Base-by-base conservation (phyloP, 2,329 filamentous ascomycete genomes). In the Alternaria sp. region DNA sequence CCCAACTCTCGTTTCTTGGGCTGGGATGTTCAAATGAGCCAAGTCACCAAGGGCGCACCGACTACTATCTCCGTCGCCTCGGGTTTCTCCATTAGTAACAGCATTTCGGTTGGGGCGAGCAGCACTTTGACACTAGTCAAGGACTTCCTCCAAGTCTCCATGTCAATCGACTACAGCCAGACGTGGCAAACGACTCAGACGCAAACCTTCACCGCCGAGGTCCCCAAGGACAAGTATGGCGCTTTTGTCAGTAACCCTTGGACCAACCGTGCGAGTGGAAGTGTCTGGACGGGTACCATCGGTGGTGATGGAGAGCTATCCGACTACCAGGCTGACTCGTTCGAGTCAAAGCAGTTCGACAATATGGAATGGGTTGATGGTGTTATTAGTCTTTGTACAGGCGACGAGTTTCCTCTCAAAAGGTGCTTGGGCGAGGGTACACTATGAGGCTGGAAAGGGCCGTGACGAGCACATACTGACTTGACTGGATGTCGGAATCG, bases 331-430 rank as follows among this genome's bases (percentile, higher is more conserved):
- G 74, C 69, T n/a, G 80, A 82, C 67, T 75, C 71, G 2, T 82
- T 80, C 64, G 59, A 66, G 2, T 70, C 66, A 60, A 78, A 79
- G 71, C 59, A 43, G 12, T 81, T 74, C 55, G 74, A 69, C 15
- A 64, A 70, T 33, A 60, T 83, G 63, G 61, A 63, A 23, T 83
- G 81, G 81, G 81, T 82, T 10, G 75, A 81, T 69, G 81, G 81
- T 12, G 70, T 76, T 10, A 82, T 83, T 51, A 61, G 66, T 7
- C 71, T 82, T 3, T 83, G 81, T 72, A 75, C 71, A 41, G 76
- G 77, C 58, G 77, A 78, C 46, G 62, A 33, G 2, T 80, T 80
- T 55, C 81, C 81, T 6, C 44, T 83, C 26, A 73, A 73, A 14
- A 81, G 68, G 67, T 83, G 81, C 69, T 60, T 78, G 18, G 81